Evolutionary conservation across 495 filamentous ascomycete genomes (phyloP), one percentile per base, ranked within the genome.

Genomic region (Acidomyces sp.): DNA sequence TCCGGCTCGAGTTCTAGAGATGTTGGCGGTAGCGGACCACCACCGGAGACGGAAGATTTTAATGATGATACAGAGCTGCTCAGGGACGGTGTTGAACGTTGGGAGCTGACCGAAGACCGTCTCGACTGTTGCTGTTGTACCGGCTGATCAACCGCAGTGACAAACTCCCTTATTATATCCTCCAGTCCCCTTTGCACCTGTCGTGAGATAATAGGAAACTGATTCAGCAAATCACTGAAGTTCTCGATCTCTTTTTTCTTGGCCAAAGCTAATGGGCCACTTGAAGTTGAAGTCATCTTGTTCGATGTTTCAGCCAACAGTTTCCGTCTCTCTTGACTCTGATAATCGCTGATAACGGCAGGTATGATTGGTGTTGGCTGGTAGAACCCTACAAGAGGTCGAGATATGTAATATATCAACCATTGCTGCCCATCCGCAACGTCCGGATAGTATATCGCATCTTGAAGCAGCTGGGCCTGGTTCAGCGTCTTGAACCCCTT

Each of bases 141-240:
- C 11, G 84, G 84, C 49, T 82, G 86, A 45, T 92, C 80, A 41
- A 94, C 78, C 30, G 86, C 80, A 29, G 72, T 74, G 6, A 75
- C 79, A 58, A 96, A 95, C 44, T 94, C 85, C 35, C 77, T 78
- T 50, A 96, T 95, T 28, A 99, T 59, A 58, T 82, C 74, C 56
- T 96, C 86, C 15, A 99, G 62, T 0, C 92, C 92, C 1, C 78
- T 73, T 53, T 94, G 84, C 88, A 96, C 94, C 61, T 96, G 92
- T 43, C 83, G 72, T 23, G 90, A 87, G 48, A 99, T 99, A 72
- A 92, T 85, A 9, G 92, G 92, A 44, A 95, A 99, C 45, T 85
- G 71, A 45, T 85, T 82, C 27, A 99, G 69, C 31, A 99, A 68
- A 41, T 96, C 90, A 38, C 80, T 81, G 58, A 99, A 96, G 2